Percentiles rank a stretch among this genome's conserved stretches.
Evolutionary conservation across 2,329 filamentous ascomycete genomes (phyloP).

Genomic region (Beauveria brongniartii): DNA sequence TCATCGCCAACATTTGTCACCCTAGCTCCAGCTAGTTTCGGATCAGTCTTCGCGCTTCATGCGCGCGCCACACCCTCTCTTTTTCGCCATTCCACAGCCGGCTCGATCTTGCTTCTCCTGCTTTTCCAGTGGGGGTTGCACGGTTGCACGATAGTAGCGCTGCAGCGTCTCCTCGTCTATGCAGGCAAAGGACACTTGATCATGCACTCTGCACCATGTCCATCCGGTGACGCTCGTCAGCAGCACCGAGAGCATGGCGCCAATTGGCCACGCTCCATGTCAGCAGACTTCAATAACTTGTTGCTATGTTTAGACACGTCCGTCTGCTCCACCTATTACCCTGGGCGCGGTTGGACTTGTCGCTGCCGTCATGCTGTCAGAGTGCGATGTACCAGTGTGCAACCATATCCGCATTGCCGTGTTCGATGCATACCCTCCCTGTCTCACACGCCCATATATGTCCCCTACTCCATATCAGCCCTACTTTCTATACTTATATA

Average conservation of each 20-base stretch:
- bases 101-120: background rate
- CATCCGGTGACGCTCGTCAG: background rate
- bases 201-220: background rate
- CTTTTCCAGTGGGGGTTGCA: background rate
- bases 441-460: background rate
- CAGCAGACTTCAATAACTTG: background rate
- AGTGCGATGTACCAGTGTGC: background rate
- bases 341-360: background rate
- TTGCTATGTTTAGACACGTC: background rate
- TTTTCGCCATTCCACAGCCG: background rate
- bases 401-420: background rate
- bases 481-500: background rate
- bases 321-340: background rate
- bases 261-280: background rate
- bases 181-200: slow-evolving; percentile 2
- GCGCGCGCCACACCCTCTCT: background rate
- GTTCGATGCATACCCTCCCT: background rate
- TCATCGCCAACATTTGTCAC: too few relatives aligned
- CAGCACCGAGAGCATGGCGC: background rate
- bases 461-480: background rate
- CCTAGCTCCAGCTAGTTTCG: background rate
- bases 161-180: background rate
- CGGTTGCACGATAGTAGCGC: background rate
- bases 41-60: background rate
- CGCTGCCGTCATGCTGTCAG: background rate